These are phyloP conservation scores for Pleurotus eryngii DNA, from an alignment of 768 basidiomycete genomes.

Conservation along the genomic window DNA sequence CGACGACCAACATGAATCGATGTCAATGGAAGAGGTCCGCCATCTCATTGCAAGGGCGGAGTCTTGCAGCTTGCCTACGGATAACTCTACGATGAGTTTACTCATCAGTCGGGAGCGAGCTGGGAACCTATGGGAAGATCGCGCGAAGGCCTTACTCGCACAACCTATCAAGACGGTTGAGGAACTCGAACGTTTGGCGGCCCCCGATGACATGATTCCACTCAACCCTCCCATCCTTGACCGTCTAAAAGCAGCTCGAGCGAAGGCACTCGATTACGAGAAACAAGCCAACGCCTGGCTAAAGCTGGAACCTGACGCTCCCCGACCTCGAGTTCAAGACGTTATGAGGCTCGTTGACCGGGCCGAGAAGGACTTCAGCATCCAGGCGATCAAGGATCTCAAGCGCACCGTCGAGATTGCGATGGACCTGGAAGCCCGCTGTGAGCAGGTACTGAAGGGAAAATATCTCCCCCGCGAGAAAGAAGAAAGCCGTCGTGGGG, in stretches of 20 bases:
- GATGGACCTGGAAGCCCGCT: slow-evolving; percentile 71
- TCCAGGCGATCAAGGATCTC: slow-evolving; percentile 61
- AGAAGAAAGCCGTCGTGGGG: slow-evolving; percentile 37
- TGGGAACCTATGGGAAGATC: slow-evolving; percentile 77
- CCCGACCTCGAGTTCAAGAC: slow-evolving; percentile 64
- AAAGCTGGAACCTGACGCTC: slow-evolving; percentile 47
- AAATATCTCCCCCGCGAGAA: slow-evolving; percentile 43
- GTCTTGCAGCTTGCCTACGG: slow-evolving; percentile 58
- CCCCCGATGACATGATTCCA: slow-evolving; percentile 63
- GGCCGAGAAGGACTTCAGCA: slow-evolving; percentile 76
- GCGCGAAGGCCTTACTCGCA: slow-evolving; percentile 60
- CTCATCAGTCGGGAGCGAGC: slow-evolving; percentile 61
- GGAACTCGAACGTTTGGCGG: slow-evolving; percentile 71
- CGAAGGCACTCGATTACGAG: slow-evolving; percentile 76
- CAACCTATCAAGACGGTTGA: slow-evolving; percentile 72
- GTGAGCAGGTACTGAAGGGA: slow-evolving; percentile 69
- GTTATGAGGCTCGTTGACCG: slow-evolving; percentile 65
- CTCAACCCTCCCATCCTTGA: slow-evolving; percentile 66
- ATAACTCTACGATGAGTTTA: slow-evolving; percentile 62
- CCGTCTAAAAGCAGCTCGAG: slow-evolving; percentile 58
- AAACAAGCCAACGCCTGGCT: slow-evolving; percentile 75
- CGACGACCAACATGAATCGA: slow-evolving; percentile 52
- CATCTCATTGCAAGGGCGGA: slow-evolving; percentile 68
- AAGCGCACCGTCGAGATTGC: slow-evolving; percentile 73
- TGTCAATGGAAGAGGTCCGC: slow-evolving; percentile 78